Evolutionary conservation across 805 yeast genomes (phyloP).

Genomic region (Candida jianshihensis): DNA sequence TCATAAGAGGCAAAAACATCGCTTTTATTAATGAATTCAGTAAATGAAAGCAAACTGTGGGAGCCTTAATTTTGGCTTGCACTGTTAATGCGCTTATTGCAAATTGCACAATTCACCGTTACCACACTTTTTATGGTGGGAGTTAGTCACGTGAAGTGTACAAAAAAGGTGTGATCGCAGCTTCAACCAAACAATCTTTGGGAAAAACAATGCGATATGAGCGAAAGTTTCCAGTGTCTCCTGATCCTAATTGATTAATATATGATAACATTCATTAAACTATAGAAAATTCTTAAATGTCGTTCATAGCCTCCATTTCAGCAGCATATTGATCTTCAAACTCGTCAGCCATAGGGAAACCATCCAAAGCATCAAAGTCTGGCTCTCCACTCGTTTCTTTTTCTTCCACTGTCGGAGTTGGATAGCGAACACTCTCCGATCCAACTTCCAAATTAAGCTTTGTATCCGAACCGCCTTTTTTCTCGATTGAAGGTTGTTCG

Average conservation of each 20-base stretch:
- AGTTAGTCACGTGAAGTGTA: constrained; percentile 1
- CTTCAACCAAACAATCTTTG: no score
- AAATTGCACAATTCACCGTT: no score
- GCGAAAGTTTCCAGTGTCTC: no score
- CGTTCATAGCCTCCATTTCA: constrained; percentile 19
- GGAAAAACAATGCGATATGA: no score
- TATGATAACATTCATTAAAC: no score
- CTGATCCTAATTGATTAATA: no score
- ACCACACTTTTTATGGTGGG: no score
- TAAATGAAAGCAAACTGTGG: constrained; percentile 1
- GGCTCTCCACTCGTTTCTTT: background rate
- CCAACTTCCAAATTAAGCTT: background rate
- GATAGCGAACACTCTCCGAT: background rate
- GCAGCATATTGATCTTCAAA: constrained; percentile 18
- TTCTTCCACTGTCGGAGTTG: background rate
- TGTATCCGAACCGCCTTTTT: background rate
- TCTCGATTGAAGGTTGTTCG: constrained; percentile 1
- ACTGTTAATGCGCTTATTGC: no score
- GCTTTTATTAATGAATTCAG: constrained; percentile 1
- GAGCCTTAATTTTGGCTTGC: no score
- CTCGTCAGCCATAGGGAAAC: constrained; percentile 6
- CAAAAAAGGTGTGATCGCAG: no score
- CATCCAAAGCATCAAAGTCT: constrained; percentile 1
- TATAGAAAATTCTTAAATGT: no score
- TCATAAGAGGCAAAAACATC: background rate